Percentiles rank a stretch among this genome's conserved stretches.
Conservation (phyloP, 768 basidiomycete genomes). For the Trametopsis cervina region DNA sequence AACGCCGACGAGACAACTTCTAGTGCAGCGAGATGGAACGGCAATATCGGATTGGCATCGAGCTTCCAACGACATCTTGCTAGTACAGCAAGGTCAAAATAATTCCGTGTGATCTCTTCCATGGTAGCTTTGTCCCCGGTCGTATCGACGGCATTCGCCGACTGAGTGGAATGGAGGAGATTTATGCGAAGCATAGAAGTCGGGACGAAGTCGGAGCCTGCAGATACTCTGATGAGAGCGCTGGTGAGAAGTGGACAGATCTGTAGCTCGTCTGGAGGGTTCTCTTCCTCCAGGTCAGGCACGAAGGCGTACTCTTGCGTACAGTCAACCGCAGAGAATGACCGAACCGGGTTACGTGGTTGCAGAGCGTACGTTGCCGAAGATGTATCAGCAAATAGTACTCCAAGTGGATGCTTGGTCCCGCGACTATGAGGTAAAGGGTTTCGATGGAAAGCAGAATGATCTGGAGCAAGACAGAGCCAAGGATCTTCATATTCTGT, state of each 20-base stretch:
- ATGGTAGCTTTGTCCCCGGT: conserved; percentile 27
- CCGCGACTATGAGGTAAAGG: conserved; percentile 23
- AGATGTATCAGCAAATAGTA: conserved; percentile 38
- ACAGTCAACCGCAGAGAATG: conserved; percentile 29
- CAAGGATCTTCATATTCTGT: conserved; percentile 55
- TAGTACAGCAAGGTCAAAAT: conserved; percentile 62
- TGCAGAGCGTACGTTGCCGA: conserved; percentile 19
- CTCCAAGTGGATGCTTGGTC: conserved; percentile 25
- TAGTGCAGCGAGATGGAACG: conserved; percentile 69
- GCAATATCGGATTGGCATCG: conserved; percentile 46
- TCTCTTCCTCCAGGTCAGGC: conserved; percentile 23
- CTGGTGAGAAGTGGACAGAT: conserved; percentile 52
- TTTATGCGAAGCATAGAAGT: conserved; percentile 54
- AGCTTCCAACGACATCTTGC: conserved; percentile 44
- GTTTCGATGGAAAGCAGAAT: conserved; percentile 10
- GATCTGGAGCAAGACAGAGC: conserved; percentile 40
- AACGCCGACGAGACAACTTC: conserved; percentile 48
- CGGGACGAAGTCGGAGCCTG: conserved; percentile 35
- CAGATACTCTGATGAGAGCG: conserved; percentile 51
- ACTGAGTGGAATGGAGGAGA: conserved; percentile 45
- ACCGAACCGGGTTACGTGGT: background rate
- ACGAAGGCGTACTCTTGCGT: conserved; percentile 20
- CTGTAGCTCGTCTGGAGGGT: conserved; percentile 30
- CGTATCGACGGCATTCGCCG: conserved; percentile 31
- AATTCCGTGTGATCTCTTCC: conserved; percentile 60